These are phyloP conservation scores for Suillus placidus DNA, from an alignment of 768 basidiomycete species.

Conservation along the genomic window DNA sequence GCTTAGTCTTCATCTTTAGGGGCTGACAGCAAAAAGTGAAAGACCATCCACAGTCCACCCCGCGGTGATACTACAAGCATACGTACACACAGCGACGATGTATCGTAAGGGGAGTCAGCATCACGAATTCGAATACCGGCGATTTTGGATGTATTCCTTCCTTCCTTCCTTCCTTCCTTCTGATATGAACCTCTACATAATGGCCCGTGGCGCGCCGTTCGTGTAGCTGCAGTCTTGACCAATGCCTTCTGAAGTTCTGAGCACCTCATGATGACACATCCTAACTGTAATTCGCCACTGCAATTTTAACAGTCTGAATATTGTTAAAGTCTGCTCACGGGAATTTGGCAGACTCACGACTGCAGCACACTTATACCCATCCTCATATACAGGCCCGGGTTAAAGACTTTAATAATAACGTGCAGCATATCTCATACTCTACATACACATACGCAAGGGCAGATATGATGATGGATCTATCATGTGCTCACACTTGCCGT, in stretches of 20 bases:
- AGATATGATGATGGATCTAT: neutral
- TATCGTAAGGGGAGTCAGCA: neutral
- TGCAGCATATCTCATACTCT: neutral
- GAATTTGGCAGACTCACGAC: neutral
- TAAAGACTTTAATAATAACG: neutral
- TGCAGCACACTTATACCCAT: neutral
- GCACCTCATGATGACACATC: neutral
- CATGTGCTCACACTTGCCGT: no score
- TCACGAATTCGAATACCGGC: neutral
- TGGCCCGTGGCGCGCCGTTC: neutral
- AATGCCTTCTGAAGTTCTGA: neutral
- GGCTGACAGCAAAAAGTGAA: no score
- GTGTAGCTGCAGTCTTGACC: neutral
- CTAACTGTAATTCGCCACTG: neutral
- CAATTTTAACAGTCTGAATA: neutral
- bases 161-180: neutral
- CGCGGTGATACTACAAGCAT: no score
- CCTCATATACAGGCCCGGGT: no score
- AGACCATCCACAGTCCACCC: no score
- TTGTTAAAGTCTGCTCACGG: neutral
- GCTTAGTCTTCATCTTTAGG: no score
- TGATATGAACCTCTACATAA: neutral
- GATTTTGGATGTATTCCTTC: neutral
- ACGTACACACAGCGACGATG: no score
- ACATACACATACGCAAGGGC: neutral